Evolutionary conservation across 805 yeast genomes (phyloP).

Genomic region (Saturnispora serradocipensis): DNA sequence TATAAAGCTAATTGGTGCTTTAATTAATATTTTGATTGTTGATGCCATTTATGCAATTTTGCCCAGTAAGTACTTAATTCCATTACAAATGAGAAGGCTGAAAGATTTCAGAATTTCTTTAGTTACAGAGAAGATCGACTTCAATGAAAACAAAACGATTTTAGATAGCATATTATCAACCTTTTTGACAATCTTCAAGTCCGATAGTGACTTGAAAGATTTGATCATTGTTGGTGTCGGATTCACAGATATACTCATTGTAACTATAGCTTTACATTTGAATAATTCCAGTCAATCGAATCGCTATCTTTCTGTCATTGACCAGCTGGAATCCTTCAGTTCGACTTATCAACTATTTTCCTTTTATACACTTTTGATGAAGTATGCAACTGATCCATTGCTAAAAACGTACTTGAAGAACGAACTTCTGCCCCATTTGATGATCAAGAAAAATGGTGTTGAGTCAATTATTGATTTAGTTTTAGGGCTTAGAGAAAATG

Average conservation of each 20-base stretch:
- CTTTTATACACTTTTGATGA: constrained; percentile 43
- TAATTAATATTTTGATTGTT: constrained; percentile 55
- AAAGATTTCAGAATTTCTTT: constrained; percentile 34
- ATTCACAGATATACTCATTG: constrained; percentile 47
- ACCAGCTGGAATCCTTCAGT: constrained; percentile 33
- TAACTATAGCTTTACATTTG: constrained; percentile 36
- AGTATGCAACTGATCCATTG: constrained; percentile 2
- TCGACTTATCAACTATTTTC: constrained; percentile 61
- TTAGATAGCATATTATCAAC: constrained; percentile 21
- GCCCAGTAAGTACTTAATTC: constrained; percentile 50
- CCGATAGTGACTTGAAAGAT: constrained; percentile 41
- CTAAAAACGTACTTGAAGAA: constrained; percentile 30
- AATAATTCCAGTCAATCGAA: neutral
- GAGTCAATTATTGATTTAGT: constrained; percentile 65
- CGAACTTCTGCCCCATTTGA: constrained; percentile 43
- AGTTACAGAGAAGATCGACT: constrained; percentile 18
- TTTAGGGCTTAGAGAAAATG: constrained; percentile 67
- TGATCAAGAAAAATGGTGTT: constrained; percentile 50
- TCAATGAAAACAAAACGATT: constrained; percentile 13
- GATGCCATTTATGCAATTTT: constrained; percentile 65
- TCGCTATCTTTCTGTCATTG: neutral
- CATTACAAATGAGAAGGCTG: constrained; percentile 49
- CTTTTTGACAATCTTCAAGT: constrained; percentile 29
- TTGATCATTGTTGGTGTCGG: constrained; percentile 59
- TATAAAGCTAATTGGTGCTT: constrained; percentile 58